phyloP scores from a whole-genome alignment of 2,329 filamentous ascomycete species.

The Penicillium italicum region DNA sequence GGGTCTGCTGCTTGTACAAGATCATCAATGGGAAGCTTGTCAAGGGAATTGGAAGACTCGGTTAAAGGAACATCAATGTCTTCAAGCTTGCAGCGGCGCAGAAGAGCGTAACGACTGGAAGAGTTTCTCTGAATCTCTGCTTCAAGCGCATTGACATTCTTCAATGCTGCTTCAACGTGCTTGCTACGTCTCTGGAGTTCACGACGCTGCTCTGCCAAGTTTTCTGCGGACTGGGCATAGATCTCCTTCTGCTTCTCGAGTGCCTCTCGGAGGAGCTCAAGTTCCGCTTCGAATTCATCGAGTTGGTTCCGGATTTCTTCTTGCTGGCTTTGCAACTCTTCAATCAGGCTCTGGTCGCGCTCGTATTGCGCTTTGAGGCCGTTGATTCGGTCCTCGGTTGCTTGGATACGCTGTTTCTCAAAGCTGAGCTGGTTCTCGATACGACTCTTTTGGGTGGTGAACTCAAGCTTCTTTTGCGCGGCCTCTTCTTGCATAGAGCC shows the following conservation, averaged over 20 bases:
- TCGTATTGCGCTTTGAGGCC: constrained; percentile 64
- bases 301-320: constrained; percentile 69
- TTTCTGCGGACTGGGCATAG: constrained; percentile 66
- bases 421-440: constrained; percentile 60
- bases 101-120: constrained; percentile 74
- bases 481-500: constrained; percentile 89
- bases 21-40: constrained; percentile 83
- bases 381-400: constrained; percentile 66
- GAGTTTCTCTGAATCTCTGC: constrained; percentile 81
- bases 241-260: constrained; percentile 66
- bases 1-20: constrained; percentile 67
- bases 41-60: constrained; percentile 66
- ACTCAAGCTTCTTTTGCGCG: constrained; percentile 79
- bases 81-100: constrained; percentile 88
- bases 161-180: constrained; percentile 72
- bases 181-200: constrained; percentile 82
- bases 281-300: constrained; percentile 68
- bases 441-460: constrained; percentile 69
- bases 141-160: constrained; percentile 74
- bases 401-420: constrained; percentile 68
- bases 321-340: constrained; percentile 68
- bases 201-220: constrained; percentile 70
- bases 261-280: constrained; percentile 70
- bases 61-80: constrained; percentile 81
- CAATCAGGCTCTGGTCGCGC: constrained; percentile 65